These are phyloP conservation scores for Mortierella sp. DNA, from an alignment of 371 early-diverging fungal genomes.

Conservation along the genomic window DNA sequence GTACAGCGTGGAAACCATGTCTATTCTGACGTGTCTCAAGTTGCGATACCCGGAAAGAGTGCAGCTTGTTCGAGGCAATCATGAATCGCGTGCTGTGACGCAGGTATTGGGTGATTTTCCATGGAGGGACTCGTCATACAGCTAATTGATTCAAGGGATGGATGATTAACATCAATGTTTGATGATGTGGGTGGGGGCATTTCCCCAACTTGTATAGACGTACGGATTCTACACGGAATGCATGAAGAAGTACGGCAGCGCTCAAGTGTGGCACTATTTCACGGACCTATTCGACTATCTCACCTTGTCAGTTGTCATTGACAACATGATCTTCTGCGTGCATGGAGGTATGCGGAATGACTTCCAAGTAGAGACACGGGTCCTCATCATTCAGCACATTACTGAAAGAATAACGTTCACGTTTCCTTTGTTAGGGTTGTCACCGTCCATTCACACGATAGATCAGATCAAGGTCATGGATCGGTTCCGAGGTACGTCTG, in stretches of 20 bases:
- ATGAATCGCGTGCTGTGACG: conserved; percentile 93
- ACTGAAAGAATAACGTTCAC: no score
- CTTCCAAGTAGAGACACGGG: no score
- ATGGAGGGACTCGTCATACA: no score
- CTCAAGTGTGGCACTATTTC: conserved; percentile 92
- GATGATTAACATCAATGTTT: no score
- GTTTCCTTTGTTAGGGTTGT: conserved; percentile 73
- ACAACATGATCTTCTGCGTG: conserved; percentile 93
- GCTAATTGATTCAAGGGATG: no score
- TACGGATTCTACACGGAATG: conserved; percentile 99
- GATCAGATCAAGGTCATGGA: conserved; percentile 94
- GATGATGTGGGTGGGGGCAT: no score
- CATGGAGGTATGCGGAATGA: conserved; percentile 86
- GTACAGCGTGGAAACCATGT: conserved; percentile 95
- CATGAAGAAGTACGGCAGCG: conserved; percentile 87
- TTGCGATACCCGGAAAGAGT: conserved; percentile 93
- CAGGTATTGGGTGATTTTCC: conserved; percentile 62
- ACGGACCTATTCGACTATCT: conserved; percentile 96
- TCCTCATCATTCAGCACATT: no score
- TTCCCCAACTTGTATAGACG: no score
- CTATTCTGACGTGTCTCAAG: conserved; percentile 89
- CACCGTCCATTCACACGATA: conserved; percentile 90
- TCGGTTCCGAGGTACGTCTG: conserved; percentile 82
- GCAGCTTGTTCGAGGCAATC: conserved; percentile 96
- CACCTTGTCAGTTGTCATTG: conserved; percentile 91